Conservation (phyloP, 75 land plant species). For the Adiantum capillusveneris region DNA sequence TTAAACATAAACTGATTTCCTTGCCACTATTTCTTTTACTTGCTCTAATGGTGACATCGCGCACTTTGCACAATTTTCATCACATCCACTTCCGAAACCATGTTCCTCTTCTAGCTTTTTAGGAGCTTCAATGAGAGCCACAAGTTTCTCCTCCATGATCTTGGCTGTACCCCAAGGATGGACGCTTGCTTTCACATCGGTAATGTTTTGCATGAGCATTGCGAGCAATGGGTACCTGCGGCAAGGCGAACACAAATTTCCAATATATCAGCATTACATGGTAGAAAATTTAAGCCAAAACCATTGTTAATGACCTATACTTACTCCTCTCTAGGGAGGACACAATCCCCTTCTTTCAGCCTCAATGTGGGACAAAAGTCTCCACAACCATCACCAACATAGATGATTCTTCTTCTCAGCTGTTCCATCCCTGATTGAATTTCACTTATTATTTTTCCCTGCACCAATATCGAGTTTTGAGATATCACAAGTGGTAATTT, state of each 20-base stretch:
- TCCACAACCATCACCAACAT: constrained; percentile 55
- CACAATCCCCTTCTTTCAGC: constrained; percentile 25
- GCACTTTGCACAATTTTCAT: no score
- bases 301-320: no score
- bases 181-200: constrained; percentile 25
- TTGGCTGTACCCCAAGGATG: constrained; percentile 40
- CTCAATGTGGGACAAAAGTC: constrained; percentile 53
- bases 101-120: neutral
- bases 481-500: neutral
- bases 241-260: neutral
- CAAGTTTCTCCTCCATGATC: constrained; percentile 19
- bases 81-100: constrained; percentile 4
- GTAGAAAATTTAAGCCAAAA: no score
- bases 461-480: no score
- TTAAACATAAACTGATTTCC: no score
- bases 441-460: no score
- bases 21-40: no score
- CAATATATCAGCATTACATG: neutral
- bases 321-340: constrained; percentile 23
- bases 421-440: no score
- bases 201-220: constrained; percentile 12
- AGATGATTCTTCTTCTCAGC: constrained; percentile 14
- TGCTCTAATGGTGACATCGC: no score
- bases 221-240: constrained; percentile 25
- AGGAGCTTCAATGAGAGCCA: neutral